These are phyloP conservation scores for Irpex sp. DNA, from an alignment of 1,284 basidiomycete species.

Conservation along the genomic window DNA sequence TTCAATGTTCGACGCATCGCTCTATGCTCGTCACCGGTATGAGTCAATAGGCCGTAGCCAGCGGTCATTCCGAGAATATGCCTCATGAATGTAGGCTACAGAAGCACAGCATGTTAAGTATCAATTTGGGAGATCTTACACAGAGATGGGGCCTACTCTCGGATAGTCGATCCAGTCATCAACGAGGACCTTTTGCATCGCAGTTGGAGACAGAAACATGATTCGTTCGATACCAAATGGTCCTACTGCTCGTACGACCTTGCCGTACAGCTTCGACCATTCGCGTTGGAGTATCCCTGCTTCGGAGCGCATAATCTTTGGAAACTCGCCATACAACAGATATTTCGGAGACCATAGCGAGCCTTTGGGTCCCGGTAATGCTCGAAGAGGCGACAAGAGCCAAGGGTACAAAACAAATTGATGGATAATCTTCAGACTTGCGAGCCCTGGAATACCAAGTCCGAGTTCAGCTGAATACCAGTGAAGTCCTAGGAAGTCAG, in stretches of 20 bases:
- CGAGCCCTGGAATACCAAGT: neutral
- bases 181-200: neutral
- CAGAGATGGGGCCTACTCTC: neutral
- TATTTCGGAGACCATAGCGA: neutral
- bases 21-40: neutral
- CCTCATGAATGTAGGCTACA: neutral
- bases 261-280: neutral
- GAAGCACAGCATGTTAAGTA: too few species aligned
- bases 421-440: neutral
- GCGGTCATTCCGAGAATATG: neutral
- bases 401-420: neutral
- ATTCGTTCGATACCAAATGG: neutral
- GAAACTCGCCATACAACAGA: neutral
- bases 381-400: neutral
- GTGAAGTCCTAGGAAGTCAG: neutral
- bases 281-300: conserved; percentile 1
- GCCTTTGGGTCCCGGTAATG: neutral
- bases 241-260: neutral
- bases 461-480: neutral
- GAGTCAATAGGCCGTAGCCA: conserved; percentile 1
- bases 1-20: neutral
- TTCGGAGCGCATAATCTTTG: neutral
- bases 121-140: too few species aligned
- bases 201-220: neutral
- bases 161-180: neutral